Evolutionary conservation across 768 basidiomycete species (phyloP), one percentile per base, ranked within the genome.

Genomic region (Lyophyllum atratum): DNA sequence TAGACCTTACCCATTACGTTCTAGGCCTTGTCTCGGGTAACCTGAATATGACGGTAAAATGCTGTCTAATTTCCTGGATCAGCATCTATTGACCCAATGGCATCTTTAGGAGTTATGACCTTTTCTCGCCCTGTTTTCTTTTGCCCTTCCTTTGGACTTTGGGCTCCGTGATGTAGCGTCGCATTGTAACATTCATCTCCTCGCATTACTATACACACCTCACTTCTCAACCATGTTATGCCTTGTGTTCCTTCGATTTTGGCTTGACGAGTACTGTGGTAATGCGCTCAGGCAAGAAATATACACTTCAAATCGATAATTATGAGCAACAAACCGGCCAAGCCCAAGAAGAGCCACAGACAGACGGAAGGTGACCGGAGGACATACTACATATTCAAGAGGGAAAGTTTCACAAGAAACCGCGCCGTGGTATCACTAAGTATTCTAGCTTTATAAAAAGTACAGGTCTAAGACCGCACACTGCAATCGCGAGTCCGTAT

Each of bases 21-120:
- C 19, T 54, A 74, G 85, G 87, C 63, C 72, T 92, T 54, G 75
- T 92, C 55, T 87, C 87, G 24, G 90, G 91, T 44, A 88, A 87
- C 69, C 72, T 92, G 58, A 87, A 82, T 68, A 84, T 90, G 81
- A 92, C 85, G 52, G 85, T 85, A 64, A 62, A 79, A 11, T 44
- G 17, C 15, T 29, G 28, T 12, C 15, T n/a, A 11, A n/a, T 28
- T 29, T 4, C 24, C 26, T 12, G 42, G 17, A 15, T 22, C 19
- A 19, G 28, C 39, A 14, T 22, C 43, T 26, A 26, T 24, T 21
- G 11, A 10, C 28, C n/a, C 4, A 28, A 24, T 2, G 1, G 17
- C 24, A 14, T 42, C 9, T 29, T 4, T 14, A 64, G 62, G 62
- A 63, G 46, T 31, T 63, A 34, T 63, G 45, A 58, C 50, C 17